These are phyloP conservation scores for Chenopodium formosanum DNA, from an alignment of 148 eudicot species.

Conservation along the genomic window DNA sequence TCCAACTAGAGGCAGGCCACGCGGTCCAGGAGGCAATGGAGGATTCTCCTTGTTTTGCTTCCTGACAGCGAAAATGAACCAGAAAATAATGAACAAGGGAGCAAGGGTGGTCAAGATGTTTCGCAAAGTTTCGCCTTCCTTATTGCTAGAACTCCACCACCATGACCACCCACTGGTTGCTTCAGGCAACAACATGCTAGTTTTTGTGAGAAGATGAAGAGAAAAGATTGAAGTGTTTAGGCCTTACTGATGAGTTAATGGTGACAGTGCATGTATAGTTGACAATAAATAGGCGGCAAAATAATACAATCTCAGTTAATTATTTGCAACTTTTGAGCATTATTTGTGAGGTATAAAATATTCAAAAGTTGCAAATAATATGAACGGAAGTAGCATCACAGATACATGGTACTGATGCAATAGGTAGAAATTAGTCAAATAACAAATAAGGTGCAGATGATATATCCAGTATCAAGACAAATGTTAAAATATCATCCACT, in stretches of 20 bases:
- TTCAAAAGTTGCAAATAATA: too few species aligned
- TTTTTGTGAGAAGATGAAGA: neutral
- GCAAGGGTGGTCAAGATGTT: neutral
- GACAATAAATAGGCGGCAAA: neutral
- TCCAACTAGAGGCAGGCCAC: slow-evolving; percentile 42
- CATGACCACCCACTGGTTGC: neutral
- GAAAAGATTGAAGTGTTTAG: neutral
- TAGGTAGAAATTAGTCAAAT: too few species aligned
- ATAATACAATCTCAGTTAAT: too few species aligned
- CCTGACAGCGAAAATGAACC: neutral
- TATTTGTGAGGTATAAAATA: too few species aligned
- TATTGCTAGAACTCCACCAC: slow-evolving; percentile 12
- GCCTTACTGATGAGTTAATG: too few species aligned
- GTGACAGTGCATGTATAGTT: too few species aligned
- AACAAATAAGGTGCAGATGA: neutral
- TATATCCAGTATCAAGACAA: too few species aligned
- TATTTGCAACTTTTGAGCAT: too few species aligned
- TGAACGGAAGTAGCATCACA: too few species aligned
- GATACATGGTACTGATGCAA: too few species aligned
- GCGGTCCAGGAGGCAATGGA: slow-evolving; percentile 42
- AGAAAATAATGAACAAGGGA: neutral
- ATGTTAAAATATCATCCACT: too few species aligned
- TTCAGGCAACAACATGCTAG: slow-evolving; percentile 6
- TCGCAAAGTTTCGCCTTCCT: neutral
- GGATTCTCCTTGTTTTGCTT: neutral